phyloP scores from a whole-genome alignment of 805 yeast species.

The Teunomyces aglyptinius region DNA sequence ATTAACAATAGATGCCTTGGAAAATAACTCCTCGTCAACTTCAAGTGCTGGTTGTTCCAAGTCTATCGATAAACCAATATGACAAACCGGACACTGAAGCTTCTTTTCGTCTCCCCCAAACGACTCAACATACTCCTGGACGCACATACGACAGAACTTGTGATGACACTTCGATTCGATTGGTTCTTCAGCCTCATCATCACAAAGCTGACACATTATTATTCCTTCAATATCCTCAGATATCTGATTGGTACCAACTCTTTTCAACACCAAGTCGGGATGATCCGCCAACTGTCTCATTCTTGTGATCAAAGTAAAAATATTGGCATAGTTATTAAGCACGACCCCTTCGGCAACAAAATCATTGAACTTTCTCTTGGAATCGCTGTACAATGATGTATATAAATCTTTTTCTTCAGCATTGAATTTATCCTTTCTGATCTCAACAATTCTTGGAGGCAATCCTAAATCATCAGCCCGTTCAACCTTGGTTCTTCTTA shows the following conservation, averaged over 20 bases:
- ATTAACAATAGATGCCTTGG: conserved; percentile 74
- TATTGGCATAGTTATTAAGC: conserved; percentile 93
- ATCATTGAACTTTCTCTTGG: conserved; percentile 82
- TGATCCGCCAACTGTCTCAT: conserved; percentile 99
- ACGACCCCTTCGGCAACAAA: conserved; percentile 97
- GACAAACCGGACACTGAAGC: conserved; percentile 93
- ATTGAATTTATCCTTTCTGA: conserved; percentile 83
- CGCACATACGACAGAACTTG: conserved; percentile 87
- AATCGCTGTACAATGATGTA: conserved; percentile 81
- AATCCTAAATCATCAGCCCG: conserved; percentile 96
- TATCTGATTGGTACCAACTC: conserved; percentile 46
- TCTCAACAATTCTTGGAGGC: conserved; percentile 93
- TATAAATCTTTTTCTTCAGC: conserved; percentile 94
- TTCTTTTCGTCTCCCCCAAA: conserved; percentile 58
- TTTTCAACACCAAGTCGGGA: conserved; percentile 88
- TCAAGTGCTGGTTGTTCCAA: conserved; percentile 82
- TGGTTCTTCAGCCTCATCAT: conserved; percentile 98
- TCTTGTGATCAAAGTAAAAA: conserved; percentile 90
- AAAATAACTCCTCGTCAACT: conserved; percentile 57
- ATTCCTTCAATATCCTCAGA: conserved; percentile 50
- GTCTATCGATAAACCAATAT: conserved; percentile 87
- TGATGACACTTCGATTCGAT: conserved; percentile 94
- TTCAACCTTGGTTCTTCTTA: conserved; percentile 92
- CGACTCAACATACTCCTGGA: conserved; percentile 85
- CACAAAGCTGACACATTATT: conserved; percentile 85